These are phyloP conservation scores for Pseudoturritis turrita DNA, from an alignment of 345 rosid species.

Conservation along the genomic window DNA sequence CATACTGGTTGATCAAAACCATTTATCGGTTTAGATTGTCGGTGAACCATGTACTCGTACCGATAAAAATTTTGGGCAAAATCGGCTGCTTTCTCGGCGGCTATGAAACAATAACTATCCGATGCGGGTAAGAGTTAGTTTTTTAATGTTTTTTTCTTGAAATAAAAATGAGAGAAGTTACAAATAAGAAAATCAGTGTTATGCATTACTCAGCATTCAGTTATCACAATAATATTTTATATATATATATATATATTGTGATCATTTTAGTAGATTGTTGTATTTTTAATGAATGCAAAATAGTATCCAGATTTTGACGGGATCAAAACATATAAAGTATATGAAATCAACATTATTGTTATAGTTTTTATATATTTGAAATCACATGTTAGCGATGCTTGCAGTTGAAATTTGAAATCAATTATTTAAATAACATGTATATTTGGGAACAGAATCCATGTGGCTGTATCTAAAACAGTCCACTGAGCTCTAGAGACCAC, in stretches of 20 bases:
- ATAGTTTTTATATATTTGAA: not conserved
- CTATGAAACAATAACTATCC: conserved; percentile 7
- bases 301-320: not conserved
- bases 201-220: not conserved
- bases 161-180: conserved; percentile 20
- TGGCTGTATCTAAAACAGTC: conserved; percentile 28
- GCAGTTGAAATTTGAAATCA: conserved; percentile 20
- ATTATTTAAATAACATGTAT: not conserved
- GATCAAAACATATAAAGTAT: not conserved
- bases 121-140: not conserved
- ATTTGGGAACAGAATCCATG: conserved; percentile 25
- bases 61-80: not conserved
- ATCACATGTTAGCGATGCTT: conserved; percentile 24
- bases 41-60: conserved; percentile 17
- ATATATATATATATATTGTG: not conserved
- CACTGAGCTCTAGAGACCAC: conserved; percentile 14
- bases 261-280: not conserved
- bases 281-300: not conserved
- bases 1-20: conserved; percentile 16
- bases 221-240: not conserved
- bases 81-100: conserved; percentile 23
- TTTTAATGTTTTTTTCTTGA: conserved; percentile 9
- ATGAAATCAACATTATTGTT: conserved; percentile 15
- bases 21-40: conserved; percentile 19
- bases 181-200: not conserved